Conservation (phyloP, 495 filamentous ascomycete species). For the Lophium mytilinum region DNA sequence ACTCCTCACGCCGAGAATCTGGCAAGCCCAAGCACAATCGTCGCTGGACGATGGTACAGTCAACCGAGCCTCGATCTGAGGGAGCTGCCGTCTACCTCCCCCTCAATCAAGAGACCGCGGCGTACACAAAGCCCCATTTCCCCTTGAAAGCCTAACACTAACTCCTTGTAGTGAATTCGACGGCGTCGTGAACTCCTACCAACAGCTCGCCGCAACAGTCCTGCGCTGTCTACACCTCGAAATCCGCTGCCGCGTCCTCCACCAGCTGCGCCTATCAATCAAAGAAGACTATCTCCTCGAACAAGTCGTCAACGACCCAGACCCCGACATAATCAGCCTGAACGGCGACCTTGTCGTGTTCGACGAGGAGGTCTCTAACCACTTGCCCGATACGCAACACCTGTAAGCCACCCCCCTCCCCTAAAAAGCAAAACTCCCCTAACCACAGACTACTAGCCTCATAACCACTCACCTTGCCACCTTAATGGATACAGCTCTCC, state of each 20-base stretch:
- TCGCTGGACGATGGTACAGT: conserved; percentile 71
- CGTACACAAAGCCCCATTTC: conserved; percentile 38
- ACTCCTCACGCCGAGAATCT: conserved; percentile 37
- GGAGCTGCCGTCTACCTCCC: conserved; percentile 71
- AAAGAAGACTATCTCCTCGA: conserved; percentile 54
- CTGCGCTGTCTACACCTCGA: conserved; percentile 83
- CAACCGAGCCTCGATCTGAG: conserved; percentile 49
- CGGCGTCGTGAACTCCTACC: conserved; percentile 68
- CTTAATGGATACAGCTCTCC: conserved; percentile 62
- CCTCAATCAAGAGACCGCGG: conserved; percentile 76
- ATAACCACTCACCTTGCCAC: conserved; percentile 63
- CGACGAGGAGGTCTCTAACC: conserved; percentile 67
- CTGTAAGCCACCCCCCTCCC: conserved; percentile 5
- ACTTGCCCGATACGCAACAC: conserved; percentile 53
- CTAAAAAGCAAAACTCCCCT: not conserved
- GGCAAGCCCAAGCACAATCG: conserved; percentile 41
- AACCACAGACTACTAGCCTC: conserved; percentile 40
- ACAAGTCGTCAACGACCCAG: conserved; percentile 68
- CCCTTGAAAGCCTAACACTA: not conserved
- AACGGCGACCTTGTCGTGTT: conserved; percentile 75
- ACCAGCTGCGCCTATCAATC: conserved; percentile 33
- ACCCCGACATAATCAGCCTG: conserved; percentile 64
- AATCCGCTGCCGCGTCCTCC: conserved; percentile 71
- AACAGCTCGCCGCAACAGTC: conserved; percentile 63
- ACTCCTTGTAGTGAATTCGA: conserved; percentile 61